A percentile compares a stretch with the other conserved stretches of the same genome.
Evolutionary conservation across 2,329 filamentous ascomycete genomes (phyloP).

Genomic region (Pseudocercospora vitis): DNA sequence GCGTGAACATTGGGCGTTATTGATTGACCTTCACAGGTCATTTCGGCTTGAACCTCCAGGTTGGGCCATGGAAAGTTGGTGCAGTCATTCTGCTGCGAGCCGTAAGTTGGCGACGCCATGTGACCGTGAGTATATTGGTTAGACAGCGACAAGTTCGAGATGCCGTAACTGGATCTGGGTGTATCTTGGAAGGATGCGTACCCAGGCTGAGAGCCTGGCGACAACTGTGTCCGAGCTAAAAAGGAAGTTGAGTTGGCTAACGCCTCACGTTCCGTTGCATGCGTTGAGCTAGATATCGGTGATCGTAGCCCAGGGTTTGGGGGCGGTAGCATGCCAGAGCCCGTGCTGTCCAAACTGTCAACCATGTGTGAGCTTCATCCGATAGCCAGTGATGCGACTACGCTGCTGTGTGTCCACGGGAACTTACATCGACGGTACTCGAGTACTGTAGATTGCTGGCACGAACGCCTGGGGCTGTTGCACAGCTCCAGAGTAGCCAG

Average conservation of each 20-base stretch:
- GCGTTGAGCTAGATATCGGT: slow-evolving; percentile 32
- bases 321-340: slow-evolving; percentile 33
- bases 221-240: slow-evolving; percentile 32
- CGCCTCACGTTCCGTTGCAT: slow-evolving; percentile 33
- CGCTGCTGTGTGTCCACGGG: slow-evolving; percentile 29
- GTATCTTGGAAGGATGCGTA: slow-evolving; percentile 37
- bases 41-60: slow-evolving; percentile 56
- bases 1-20: slow-evolving; percentile 74
- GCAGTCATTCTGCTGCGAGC: slow-evolving; percentile 30
- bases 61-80: slow-evolving; percentile 48
- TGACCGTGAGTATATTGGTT: slow-evolving; percentile 24
- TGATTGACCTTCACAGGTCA: slow-evolving; percentile 59
- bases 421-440: slow-evolving; percentile 49
- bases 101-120: slow-evolving; percentile 36
- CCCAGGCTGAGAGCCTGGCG: slow-evolving; percentile 29
- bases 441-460: slow-evolving; percentile 43
- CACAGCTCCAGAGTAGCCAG: slow-evolving; percentile 37
- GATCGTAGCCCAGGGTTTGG: slow-evolving; percentile 26
- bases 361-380: slow-evolving; percentile 29
- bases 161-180: slow-evolving; percentile 31
- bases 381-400: slow-evolving; percentile 18
- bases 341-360: slow-evolving; percentile 33
- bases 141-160: slow-evolving; percentile 30
- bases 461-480: slow-evolving; percentile 42
- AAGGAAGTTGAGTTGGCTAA: slow-evolving; percentile 31